These are phyloP conservation scores for Nidularia pulvinata DNA, from an alignment of 768 basidiomycete genomes.

Conservation along the genomic window DNA sequence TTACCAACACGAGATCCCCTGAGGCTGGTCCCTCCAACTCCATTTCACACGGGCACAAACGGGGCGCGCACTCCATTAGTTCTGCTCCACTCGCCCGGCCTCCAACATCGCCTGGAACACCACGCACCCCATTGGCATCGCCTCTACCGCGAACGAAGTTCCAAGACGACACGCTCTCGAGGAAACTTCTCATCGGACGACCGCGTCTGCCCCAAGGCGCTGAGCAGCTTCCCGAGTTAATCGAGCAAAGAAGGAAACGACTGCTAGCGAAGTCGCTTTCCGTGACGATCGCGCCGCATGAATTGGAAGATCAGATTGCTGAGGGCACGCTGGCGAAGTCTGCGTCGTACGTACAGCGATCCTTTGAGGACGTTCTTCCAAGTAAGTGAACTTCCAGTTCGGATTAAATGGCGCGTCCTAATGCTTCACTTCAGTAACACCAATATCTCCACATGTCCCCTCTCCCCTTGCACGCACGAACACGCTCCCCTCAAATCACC, in stretches of 20 bases:
- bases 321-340: slow-evolving; percentile 25
- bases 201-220: slow-evolving; percentile 17
- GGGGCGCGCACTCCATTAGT: slow-evolving; percentile 80
- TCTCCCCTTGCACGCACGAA: slow-evolving; percentile 53
- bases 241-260: slow-evolving; percentile 54
- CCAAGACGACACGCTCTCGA: slow-evolving; percentile 27
- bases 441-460: slow-evolving; percentile 30
- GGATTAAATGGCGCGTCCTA: not conserved
- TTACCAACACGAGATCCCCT: slow-evolving; percentile 77
- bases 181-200: slow-evolving; percentile 61
- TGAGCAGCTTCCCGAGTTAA: slow-evolving; percentile 40
- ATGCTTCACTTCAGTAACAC: slow-evolving; percentile 11
- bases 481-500: slow-evolving; percentile 59
- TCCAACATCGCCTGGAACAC: slow-evolving; percentile 78
- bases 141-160: slow-evolving; percentile 15
- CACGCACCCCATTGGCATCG: slow-evolving; percentile 26
- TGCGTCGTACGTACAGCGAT: slow-evolving; percentile 23
- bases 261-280: slow-evolving; percentile 66
- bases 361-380: slow-evolving; percentile 14
- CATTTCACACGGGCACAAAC: slow-evolving; percentile 49
- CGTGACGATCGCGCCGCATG: slow-evolving; percentile 55
- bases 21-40: slow-evolving; percentile 31
- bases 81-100: slow-evolving; percentile 81
- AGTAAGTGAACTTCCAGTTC: slow-evolving; percentile 11
- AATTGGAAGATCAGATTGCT: slow-evolving; percentile 34